A percentile compares a stretch with the other conserved stretches of the same genome.
phyloP scores from a whole-genome alignment of 257 asterid species.

The Solanum paucissectum region DNA sequence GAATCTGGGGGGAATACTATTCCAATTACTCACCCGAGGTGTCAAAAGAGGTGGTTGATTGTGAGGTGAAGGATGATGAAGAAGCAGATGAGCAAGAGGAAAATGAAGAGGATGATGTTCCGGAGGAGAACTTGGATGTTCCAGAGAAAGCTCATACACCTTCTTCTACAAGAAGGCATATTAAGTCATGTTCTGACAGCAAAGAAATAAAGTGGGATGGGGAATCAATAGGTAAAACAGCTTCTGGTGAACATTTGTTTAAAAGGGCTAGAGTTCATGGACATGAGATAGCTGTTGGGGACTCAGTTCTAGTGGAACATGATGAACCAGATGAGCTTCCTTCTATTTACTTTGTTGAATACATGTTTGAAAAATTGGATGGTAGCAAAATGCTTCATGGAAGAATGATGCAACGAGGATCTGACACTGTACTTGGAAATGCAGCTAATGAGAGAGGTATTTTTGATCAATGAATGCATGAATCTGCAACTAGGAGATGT shows the following conservation, averaged over 20 bases:
- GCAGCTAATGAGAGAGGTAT: slow-evolving; percentile 79
- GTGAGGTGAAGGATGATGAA: slow-evolving; percentile 51
- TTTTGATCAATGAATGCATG: slow-evolving; percentile 66
- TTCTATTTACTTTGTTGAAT: slow-evolving; percentile 56
- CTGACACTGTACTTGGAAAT: slow-evolving; percentile 79
- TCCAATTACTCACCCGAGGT: slow-evolving; percentile 72
- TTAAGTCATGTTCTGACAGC: slow-evolving; percentile 27
- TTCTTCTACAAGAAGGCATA: slow-evolving; percentile 17
- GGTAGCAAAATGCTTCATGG: slow-evolving; percentile 86
- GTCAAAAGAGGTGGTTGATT: slow-evolving; percentile 22
- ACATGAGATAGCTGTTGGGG: slow-evolving; percentile 43
- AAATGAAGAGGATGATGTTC: slow-evolving; percentile 62
- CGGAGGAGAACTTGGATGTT: slow-evolving; percentile 32
- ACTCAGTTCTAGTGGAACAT: slow-evolving; percentile 50
- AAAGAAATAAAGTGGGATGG: slow-evolving; percentile 62
- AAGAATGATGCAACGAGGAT: slow-evolving; percentile 60
- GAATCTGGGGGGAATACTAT: slow-evolving; percentile 91
- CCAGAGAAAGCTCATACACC: slow-evolving; percentile 25
- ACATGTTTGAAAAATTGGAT: slow-evolving; percentile 67
- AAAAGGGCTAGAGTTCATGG: slow-evolving; percentile 42
- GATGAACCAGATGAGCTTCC: slow-evolving; percentile 37
- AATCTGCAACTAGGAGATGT: slow-evolving; percentile 51
- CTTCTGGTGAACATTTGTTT: slow-evolving; percentile 52
- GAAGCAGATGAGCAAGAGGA: slow-evolving; percentile 68
- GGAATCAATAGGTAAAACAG: slow-evolving; percentile 40